phyloP scores from a whole-genome alignment of 768 basidiomycete genomes.

The Lactarius sp. region DNA sequence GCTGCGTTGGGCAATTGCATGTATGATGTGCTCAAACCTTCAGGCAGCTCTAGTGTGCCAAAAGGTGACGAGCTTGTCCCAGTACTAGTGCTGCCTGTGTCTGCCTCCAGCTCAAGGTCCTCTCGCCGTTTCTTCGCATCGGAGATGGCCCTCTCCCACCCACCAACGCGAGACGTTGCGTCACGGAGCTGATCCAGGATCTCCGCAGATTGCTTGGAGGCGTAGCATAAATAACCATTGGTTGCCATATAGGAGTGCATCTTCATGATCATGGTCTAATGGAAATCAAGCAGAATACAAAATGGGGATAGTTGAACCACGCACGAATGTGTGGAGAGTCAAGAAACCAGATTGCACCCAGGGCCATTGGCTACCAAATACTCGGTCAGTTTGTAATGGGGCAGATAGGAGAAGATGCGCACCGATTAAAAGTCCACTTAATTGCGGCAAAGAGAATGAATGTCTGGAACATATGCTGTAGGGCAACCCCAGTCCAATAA shows the following conservation, averaged over 20 bases:
- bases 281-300: neutral
- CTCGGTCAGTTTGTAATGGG: neutral
- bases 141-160: slow-evolving; percentile 57
- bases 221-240: slow-evolving; percentile 74
- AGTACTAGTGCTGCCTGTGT: slow-evolving; percentile 24
- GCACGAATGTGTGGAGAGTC: slow-evolving; percentile 76
- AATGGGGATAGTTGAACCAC: slow-evolving; percentile 25
- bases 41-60: slow-evolving; percentile 42
- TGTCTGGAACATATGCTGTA: slow-evolving; percentile 83
- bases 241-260: slow-evolving; percentile 91
- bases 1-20: slow-evolving; percentile 49
- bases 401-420: neutral
- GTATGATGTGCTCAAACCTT: slow-evolving; percentile 46
- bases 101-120: slow-evolving; percentile 36
- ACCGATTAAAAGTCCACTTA: slow-evolving; percentile 89
- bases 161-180: slow-evolving; percentile 50
- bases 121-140: slow-evolving; percentile 45
- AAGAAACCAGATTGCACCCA: slow-evolving; percentile 96
- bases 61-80: slow-evolving; percentile 25
- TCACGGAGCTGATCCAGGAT: slow-evolving; percentile 43
- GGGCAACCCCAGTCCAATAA: slow-evolving; percentile 63
- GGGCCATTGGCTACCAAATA: slow-evolving; percentile 72
- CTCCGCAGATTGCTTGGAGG: slow-evolving; percentile 43
- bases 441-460: slow-evolving; percentile 66
- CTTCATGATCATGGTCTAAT: slow-evolving; percentile 84